Percentiles rank a stretch among this genome's conserved stretches.
Evolutionary conservation across 164 flowering plant genomes (phyloP).

Genomic region (Liriodendron chinense): DNA sequence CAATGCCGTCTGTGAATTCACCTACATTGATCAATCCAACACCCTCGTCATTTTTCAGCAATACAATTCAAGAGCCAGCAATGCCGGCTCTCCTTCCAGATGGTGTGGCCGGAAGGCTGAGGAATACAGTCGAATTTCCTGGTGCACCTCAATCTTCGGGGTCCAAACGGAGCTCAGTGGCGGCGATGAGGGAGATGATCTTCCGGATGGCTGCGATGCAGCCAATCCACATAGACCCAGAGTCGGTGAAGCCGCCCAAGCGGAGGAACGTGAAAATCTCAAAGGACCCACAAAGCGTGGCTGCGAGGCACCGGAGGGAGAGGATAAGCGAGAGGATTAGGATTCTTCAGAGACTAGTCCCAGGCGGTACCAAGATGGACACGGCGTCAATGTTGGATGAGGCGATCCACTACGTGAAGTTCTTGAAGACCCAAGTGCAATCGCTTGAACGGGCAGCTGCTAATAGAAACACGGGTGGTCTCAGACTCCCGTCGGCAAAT

Average conservation of each 20-base stretch:
- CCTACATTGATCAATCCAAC: conserved; percentile 23
- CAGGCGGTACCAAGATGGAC: conserved; percentile 68
- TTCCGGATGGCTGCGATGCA: conserved; percentile 63
- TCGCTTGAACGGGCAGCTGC: conserved; percentile 43
- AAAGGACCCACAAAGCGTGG: conserved; percentile 62
- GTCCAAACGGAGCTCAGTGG: conserved; percentile 32
- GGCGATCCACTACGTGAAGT: conserved; percentile 60
- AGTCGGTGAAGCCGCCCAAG: conserved; percentile 58
- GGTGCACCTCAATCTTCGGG: conserved; percentile 12
- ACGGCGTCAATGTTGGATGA: conserved; percentile 69
- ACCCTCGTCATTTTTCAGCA: not conserved
- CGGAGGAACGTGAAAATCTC: conserved; percentile 61
- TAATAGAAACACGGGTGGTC: conserved; percentile 17
- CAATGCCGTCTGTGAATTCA: conserved; percentile 6
- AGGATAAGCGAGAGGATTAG: conserved; percentile 61
- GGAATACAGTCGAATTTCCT: conserved; percentile 5
- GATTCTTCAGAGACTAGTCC: conserved; percentile 60
- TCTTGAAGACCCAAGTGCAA: conserved; percentile 54
- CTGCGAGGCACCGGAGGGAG: conserved; percentile 58
- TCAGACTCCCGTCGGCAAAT: conserved; percentile 32
- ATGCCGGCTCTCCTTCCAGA: conserved; percentile 15
- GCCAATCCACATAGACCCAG: conserved; percentile 63
- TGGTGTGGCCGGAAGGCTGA: conserved; percentile 12
- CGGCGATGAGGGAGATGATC: conserved; percentile 62
- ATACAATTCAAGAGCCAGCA: conserved; percentile 5